Evolutionary conservation across 768 basidiomycete genomes (phyloP), one percentile per base, ranked within the genome.

Genomic region (Suillus subalutaceus): DNA sequence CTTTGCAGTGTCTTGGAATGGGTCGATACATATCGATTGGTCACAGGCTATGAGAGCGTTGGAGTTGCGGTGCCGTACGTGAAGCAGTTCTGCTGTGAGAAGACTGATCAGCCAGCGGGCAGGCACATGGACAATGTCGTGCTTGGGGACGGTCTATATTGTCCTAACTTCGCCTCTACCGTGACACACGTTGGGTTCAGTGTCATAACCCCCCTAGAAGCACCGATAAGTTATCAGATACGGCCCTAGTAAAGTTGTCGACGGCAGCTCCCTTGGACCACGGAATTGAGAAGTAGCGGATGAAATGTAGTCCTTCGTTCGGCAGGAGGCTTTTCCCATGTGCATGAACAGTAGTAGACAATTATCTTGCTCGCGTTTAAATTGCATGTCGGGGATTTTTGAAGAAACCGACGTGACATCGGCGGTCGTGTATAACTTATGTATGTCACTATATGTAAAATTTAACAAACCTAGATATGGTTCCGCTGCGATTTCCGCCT

Each of bases 311-410:
- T 20, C 26, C 59, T 41, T 30, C 26, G 59, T 12, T 60, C 41
- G 59, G 40, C 59, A 59, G 23, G 38, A 40, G 59, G 18, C 41
- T 60, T 60, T 41, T 60, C 41, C 59, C 59, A 60, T 59, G 38
- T 26, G 26, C 26, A 26, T 26, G 26, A 26, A 26, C 26, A 38
- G 23, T 10, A 6, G 35, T 20, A 38, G 56, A 38, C 56, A 37
- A 32, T 46, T 1, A n/a, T 13, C 56, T 59, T 40, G 56, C 56
- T 38, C 35, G 35, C 37, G n/a, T n/a, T 35, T 35, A 57, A 23
- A 38, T n/a, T n/a, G 23, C 41, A 60, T 30, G 6, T 32, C 59
- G 59, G 59, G 41, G 18, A 43, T 18, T 60, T 60, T 18, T 60
- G 30, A 60, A 60, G 59, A 60, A 20, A 30, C 59, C 59, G 59